phyloP scores from a whole-genome alignment of 208 protist species.

The Angomonas deanei region DNA sequence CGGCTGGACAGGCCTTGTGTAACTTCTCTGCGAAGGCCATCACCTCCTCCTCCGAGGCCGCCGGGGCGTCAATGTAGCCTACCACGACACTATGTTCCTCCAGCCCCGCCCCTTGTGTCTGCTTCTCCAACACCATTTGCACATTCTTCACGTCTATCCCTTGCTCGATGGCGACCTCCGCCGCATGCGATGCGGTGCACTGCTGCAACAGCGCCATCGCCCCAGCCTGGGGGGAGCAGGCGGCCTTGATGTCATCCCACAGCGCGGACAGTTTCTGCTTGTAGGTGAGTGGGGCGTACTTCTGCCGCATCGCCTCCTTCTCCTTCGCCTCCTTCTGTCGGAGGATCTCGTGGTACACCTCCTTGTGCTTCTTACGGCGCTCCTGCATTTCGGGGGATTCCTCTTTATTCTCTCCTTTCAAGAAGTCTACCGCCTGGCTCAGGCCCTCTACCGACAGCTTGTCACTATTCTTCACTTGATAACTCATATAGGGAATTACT shows the following conservation, averaged over 20 bases:
- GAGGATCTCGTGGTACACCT: constrained; percentile 59
- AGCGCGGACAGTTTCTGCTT: constrained; percentile 12
- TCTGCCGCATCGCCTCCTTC: constrained; percentile 3
- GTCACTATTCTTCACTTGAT: constrained; percentile 16
- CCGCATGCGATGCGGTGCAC: constrained; percentile 80
- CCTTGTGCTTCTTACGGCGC: constrained; percentile 48
- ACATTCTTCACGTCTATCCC: constrained; percentile 80
- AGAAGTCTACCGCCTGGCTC: constrained; percentile 28
- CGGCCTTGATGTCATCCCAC: constrained; percentile 19
- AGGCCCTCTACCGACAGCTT: constrained; percentile 29
- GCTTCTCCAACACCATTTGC: constrained; percentile 68
- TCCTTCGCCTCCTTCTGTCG: background rate
- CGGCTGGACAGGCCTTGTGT: constrained; percentile 68
- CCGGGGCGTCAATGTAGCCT: constrained; percentile 81
- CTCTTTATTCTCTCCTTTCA: constrained; percentile 37
- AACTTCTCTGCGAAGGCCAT: constrained; percentile 69
- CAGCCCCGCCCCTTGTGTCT: constrained; percentile 10
- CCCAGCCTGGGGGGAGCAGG: constrained; percentile 54
- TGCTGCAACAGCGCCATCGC: constrained; percentile 77
- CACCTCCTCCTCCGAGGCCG: constrained; percentile 57
- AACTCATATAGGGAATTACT: constrained; percentile 28
- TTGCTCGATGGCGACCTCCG: constrained; percentile 76
- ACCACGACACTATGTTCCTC: constrained; percentile 62
- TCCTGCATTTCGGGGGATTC: constrained; percentile 30
- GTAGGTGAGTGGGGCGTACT: constrained; percentile 13